phyloP scores from a whole-genome alignment of 768 basidiomycete genomes.

The Boletus reticulatus region DNA sequence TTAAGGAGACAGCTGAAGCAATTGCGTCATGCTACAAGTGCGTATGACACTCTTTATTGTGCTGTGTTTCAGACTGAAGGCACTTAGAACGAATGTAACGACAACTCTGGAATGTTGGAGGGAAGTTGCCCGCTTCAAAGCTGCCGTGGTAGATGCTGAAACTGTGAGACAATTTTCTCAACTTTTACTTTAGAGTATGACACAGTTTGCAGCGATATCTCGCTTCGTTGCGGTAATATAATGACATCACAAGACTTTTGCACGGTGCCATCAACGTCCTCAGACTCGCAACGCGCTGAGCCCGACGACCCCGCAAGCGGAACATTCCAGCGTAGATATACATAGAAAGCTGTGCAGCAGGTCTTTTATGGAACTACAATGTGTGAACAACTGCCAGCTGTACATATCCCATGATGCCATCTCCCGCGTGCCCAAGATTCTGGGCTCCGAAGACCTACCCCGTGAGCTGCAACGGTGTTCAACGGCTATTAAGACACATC shows the following conservation, averaged over 20 bases:
- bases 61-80: not conserved
- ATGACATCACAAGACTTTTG: not conserved
- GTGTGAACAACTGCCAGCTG: not conserved
- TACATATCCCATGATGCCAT: not conserved
- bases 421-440: too few species aligned
- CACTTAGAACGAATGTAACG: conserved; percentile 38
- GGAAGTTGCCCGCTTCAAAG: conserved; percentile 69
- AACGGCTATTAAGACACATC: conserved; percentile 4
- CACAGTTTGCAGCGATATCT: conserved; percentile 53
- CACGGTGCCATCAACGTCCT: not conserved
- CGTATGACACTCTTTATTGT: not conserved
- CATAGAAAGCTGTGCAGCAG: conserved; percentile 1
- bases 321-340: not conserved
- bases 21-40: conserved; percentile 78
- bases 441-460: too few species aligned
- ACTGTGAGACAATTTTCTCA: conserved; percentile 44
- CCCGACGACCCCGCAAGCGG: not conserved
- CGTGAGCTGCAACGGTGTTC: not conserved
- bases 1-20: conserved; percentile 55
- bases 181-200: conserved; percentile 9
- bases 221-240: conserved; percentile 48
- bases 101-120: conserved; percentile 73
- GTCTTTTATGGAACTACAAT: not conserved
- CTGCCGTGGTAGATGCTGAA: conserved; percentile 64
- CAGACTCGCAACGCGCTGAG: not conserved